Percentiles rank a stretch among this genome's conserved stretches.
These are phyloP conservation scores for Rhynchospora pubera DNA, from an alignment of 176 grass and related monocot genomes.

Conservation along the genomic window DNA sequence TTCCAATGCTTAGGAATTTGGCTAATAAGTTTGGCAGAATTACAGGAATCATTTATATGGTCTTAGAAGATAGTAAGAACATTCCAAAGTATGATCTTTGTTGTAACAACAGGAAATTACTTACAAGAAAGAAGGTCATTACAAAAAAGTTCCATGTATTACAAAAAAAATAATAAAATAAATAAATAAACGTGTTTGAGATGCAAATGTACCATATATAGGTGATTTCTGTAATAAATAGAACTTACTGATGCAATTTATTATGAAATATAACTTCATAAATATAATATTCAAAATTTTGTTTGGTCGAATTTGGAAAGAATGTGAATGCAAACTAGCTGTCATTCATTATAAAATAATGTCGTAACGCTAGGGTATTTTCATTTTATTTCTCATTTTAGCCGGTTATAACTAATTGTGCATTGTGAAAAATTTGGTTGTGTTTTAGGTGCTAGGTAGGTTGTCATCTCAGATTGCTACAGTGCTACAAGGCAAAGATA, in stretches of 20 bases:
- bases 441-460: conserved; percentile 71
- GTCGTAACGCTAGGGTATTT: not conserved
- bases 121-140: not conserved
- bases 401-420: not conserved
- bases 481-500: conserved; percentile 94
- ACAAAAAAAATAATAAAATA: too few relatives aligned
- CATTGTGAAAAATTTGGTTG: not conserved
- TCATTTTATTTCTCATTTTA: not conserved
- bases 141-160: not conserved
- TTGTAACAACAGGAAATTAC: not conserved
- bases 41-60: not conserved
- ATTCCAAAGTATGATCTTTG: too few relatives aligned
- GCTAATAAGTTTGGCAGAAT: not conserved
- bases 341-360: not conserved
- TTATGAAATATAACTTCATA: not conserved
- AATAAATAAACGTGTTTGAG: too few relatives aligned
- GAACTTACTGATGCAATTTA: not conserved
- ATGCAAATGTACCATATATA: not conserved
- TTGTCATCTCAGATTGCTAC: conserved; percentile 79
- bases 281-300: not conserved
- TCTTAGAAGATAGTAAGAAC: too few relatives aligned
- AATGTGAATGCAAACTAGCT: not conserved
- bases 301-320: not conserved
- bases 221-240: not conserved
- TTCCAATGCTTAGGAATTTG: not conserved